Evolutionary conservation across 192 early-diverging fungal species (phyloP).

Genomic region (Paraglomus occultum): DNA sequence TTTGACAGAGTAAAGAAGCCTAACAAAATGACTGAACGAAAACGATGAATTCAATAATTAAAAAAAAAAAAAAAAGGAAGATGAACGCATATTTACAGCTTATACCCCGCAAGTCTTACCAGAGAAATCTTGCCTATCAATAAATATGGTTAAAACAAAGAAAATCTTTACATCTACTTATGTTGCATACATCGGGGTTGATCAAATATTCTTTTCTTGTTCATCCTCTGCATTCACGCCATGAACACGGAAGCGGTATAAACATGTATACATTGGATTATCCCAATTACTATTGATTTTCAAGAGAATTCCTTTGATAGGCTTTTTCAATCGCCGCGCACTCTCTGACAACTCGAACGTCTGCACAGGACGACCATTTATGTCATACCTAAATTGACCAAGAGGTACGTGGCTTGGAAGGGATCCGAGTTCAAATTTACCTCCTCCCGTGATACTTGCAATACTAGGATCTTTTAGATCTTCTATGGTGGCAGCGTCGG

Average conservation of each 20-base stretch:
- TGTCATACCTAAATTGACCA: constrained; percentile 19
- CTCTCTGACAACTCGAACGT: constrained; percentile 32
- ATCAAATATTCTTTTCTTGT: no score
- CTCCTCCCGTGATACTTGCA: background rate
- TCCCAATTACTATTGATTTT: constrained; percentile 72
- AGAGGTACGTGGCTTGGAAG: constrained; percentile 1
- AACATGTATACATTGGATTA: constrained; percentile 63
- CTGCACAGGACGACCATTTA: constrained; percentile 40
- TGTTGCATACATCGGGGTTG: no score
- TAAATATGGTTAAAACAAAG: no score
- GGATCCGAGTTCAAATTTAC: constrained; percentile 5
- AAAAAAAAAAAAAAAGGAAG: no score
- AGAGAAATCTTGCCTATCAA: no score
- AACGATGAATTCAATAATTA: no score
- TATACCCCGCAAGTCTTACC: no score
- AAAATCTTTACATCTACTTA: no score
- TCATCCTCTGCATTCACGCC: constrained; percentile 26
- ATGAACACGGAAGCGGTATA: constrained; percentile 76
- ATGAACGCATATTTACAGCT: no score
- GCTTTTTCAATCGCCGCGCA: constrained; percentile 26
- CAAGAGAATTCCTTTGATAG: constrained; percentile 51
- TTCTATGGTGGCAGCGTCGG: constrained; percentile 26
- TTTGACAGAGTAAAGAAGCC: no score
- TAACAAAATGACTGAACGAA: no score
- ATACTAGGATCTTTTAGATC: background rate